phyloP scores from a whole-genome alignment of 306 rosid genomes.

The Myrica gale region DNA sequence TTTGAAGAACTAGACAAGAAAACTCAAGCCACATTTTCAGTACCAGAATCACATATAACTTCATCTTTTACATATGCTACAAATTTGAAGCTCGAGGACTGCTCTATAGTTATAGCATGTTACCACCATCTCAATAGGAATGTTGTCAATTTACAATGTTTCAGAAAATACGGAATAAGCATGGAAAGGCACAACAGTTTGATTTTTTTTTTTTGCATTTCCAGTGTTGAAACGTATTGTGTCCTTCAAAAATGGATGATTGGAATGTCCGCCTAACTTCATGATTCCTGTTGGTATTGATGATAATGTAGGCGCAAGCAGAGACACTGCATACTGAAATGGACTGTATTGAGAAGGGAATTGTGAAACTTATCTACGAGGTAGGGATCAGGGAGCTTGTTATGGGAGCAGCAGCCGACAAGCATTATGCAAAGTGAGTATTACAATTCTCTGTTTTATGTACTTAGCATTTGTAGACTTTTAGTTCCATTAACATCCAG shows the following conservation, averaged over 20 bases:
- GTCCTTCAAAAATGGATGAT: slow-evolving; percentile 8
- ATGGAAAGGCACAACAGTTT: neutral
- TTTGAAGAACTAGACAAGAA: neutral
- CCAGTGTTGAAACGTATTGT: neutral
- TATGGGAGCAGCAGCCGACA: slow-evolving; percentile 91
- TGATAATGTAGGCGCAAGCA: slow-evolving; percentile 46
- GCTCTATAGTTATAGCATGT: neutral
- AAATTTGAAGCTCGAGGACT: no score
- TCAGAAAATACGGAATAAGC: neutral
- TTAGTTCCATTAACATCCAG: neutral
- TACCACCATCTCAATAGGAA: neutral
- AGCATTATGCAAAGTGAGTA: slow-evolving; percentile 54
- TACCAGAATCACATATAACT: neutral
- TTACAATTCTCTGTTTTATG: slow-evolving; percentile 13
- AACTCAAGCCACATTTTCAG: neutral
- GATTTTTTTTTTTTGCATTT: no score
- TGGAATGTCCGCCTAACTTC: neutral
- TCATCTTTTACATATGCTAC: no score
- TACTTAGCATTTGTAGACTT: neutral
- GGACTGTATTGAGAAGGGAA: slow-evolving; percentile 68
- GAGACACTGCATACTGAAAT: slow-evolving; percentile 45
- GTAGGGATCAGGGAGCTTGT: slow-evolving; percentile 57
- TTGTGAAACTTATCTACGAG: slow-evolving; percentile 59
- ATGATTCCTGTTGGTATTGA: neutral
- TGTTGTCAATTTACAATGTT: neutral